Evolutionary conservation across 768 basidiomycete genomes (phyloP).

Genomic region (Pleurotus citrinopileatus): DNA sequence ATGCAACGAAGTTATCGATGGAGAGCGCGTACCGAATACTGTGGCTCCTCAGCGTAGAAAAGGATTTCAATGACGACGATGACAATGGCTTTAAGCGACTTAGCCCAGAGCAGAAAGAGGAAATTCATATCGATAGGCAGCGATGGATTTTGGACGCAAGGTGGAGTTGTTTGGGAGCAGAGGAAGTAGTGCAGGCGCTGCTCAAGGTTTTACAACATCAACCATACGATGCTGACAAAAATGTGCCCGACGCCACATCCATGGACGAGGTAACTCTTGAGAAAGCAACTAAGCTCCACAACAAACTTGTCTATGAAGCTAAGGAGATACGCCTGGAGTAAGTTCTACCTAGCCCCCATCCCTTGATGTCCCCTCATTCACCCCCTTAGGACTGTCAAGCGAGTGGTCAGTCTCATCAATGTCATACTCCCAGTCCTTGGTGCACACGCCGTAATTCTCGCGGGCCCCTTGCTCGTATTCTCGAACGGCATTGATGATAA

Average conservation of each 20-base stretch:
- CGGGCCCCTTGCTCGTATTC: not conserved
- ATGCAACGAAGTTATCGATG: slow-evolving; percentile 13
- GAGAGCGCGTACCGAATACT: slow-evolving; percentile 11
- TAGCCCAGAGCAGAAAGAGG: slow-evolving; percentile 7
- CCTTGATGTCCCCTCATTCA: too few species aligned
- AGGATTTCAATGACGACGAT: not conserved
- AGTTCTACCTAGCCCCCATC: too few species aligned
- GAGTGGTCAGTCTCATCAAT: not conserved
- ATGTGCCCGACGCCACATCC: not conserved
- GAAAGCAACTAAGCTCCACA: not conserved
- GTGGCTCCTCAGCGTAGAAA: slow-evolving; percentile 5
- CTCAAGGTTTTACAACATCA: not conserved
- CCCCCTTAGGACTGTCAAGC: not conserved
- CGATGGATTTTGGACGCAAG: not conserved
- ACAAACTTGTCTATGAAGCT: not conserved
- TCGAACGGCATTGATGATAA: not conserved
- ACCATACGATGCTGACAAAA: not conserved
- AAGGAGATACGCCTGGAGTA: not conserved
- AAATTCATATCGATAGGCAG: not conserved
- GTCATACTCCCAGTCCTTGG: slow-evolving; percentile 1
- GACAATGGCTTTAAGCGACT: slow-evolving; percentile 7
- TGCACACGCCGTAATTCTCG: not conserved
- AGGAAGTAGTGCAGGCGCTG: not conserved
- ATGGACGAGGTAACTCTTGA: not conserved
- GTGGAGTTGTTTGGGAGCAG: not conserved